Evolutionary conservation across 169 alveolate species (phyloP).

Genomic region (Cryptosporidium bovis): DNA sequence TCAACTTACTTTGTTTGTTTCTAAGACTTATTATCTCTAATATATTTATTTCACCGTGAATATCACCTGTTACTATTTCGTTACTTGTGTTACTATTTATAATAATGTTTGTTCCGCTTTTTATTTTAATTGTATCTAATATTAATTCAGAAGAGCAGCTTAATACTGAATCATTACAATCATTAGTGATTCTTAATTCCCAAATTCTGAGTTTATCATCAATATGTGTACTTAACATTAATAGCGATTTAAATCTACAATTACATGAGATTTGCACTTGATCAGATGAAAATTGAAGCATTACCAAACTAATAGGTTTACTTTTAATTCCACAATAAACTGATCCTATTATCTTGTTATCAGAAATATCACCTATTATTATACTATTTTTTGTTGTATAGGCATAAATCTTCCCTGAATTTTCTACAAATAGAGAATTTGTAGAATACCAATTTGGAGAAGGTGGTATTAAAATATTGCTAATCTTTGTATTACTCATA

Average conservation of each 20-base stretch:
- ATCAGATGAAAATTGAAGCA: background rate
- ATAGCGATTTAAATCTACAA: background rate
- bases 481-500: no score
- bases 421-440: slow-evolving; percentile 23
- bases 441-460: slow-evolving; percentile 57
- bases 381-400: slow-evolving; percentile 55
- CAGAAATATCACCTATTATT: slow-evolving; percentile 12
- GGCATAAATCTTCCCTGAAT: background rate
- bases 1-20: no score
- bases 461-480: slow-evolving; percentile 40
- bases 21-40: background rate
- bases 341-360: slow-evolving; percentile 42
- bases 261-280: slow-evolving; percentile 4
- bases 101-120: background rate
- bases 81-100: background rate
- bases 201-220: slow-evolving; percentile 25
- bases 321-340: slow-evolving; percentile 60
- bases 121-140: background rate
- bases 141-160: background rate
- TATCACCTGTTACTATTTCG: slow-evolving; percentile 1
- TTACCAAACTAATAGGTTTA: slow-evolving; percentile 13
- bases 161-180: background rate
- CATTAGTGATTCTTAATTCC: background rate
- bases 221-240: slow-evolving; percentile 40
- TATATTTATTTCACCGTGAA: slow-evolving; percentile 1